Evolutionary conservation across 768 basidiomycete species (phyloP), one percentile per base, ranked within the genome.

Genomic region (Boletus tylopilopsis): DNA sequence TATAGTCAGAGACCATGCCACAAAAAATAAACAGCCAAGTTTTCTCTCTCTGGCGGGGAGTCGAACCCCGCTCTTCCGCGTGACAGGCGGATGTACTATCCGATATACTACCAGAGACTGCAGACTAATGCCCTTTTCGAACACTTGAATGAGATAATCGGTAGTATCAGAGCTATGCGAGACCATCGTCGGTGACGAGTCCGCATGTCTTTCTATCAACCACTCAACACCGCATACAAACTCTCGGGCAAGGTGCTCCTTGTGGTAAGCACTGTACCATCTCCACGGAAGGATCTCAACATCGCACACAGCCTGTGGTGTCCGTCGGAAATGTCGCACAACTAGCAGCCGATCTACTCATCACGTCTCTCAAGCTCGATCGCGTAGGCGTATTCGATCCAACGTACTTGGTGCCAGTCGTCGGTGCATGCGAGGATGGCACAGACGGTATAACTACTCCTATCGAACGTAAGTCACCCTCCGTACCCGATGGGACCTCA

Each of bases 281-380:
- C 27, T 37, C 10, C 15, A 13, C 16, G 5, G n/a, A n/a, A 27
- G 10, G 15, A 48, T 38, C 46, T 54, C 29, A 42, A 41, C 11
- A 37, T 41, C 36, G 34, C 59, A 55, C 57, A 34, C 47, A 81
- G 79, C 89, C 90, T 29, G 62, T 90, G 37, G 87, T 92, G 11
- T 90, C 90, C 6, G 79, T 81, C 11, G 90, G 86, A 41, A 92
- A 92, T 69, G 77, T 92, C 36, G 75, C 82, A n/a, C 90, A 93
- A 60, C 74, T 93, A 12, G 80, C 88, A 0, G 81, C 72, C 10
- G 90, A 93, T 67, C 69, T 93, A 16, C 69, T 93, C 52, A 82
- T 90, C 53, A 67, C 84, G 5, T 82, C 85, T 2, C 71, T 89
- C 40, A 73, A 73, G 25, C 74, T 93, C 19, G 65, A 71, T 44